Evolutionary conservation across 257 asterid genomes (phyloP), one percentile per base, ranked within the genome.

Genomic region (Haberlea rhodopensis): DNA sequence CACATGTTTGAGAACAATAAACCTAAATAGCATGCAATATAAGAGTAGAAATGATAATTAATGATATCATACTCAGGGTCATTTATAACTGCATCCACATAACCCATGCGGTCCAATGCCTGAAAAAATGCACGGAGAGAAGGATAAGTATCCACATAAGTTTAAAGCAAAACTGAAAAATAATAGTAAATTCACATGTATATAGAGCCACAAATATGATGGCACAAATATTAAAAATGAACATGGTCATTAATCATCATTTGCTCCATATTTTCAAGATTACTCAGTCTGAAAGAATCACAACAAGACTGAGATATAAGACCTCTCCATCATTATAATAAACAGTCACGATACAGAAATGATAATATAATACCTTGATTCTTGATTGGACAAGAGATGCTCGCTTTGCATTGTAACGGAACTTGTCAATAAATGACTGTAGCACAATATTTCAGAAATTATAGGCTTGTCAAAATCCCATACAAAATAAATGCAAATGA

Each of bases 341-440:
- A 61, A 40, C 57, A 20, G 22, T 3, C 45, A 43, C 13, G 25
- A 8, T 32, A 68, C 19, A 57, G 26, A 63, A 68, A 19, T 26
- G 29, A 21, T 63, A 24, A 73, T 55, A 73, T 55, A 11, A 59
- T 84, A 87, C 99, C 97, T 92, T 92, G 74, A 92, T 92, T 83
- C 99, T 92, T 49, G 99, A 89, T 79, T 92, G 99, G 78, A 92
- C 99, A 76, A 92, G 99, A 72, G 99, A 87, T 29, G 96, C 97
- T 61, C 97, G 97, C 84, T 92, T 92, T 18, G 99, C 99, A 70
- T 92, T 92, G 75, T 80, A 92, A 23, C 99, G 96, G 77, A 92
- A 92, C 87, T 92, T 92, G 76, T 92, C 97, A 76, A 92, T 86
- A 77, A 92, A 92, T 37, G 87, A 20, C 99, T 92, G 95, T 84